Base-by-base conservation (phyloP, 192 early-diverging fungal genomes). In the Coemansia sp. region DNA sequence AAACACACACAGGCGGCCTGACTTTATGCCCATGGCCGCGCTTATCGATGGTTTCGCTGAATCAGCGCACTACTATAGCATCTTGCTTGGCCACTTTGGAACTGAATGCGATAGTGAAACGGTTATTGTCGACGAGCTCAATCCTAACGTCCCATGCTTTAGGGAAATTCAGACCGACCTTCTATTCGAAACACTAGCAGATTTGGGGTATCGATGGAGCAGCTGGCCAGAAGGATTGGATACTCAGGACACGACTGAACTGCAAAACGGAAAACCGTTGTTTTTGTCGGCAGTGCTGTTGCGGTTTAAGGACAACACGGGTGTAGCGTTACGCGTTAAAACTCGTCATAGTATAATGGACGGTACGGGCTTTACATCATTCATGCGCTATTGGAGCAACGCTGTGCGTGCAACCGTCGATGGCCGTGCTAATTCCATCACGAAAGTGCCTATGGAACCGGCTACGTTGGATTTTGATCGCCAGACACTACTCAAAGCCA, bases 281-380 rank as follows among this genome's bases (percentile, higher is more conserved):
- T 29, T 63, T 11, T 44, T 63, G 2, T 63, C 62, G 23, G 53
- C 54, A 30, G 30, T 63, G 14, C 41, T 63, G 1, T 25, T 63
- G 20, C 62, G 62, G 13, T 63, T 63, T 63, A 7, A 13, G 4
- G 40, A 45, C 28, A 63, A 63, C 53, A 63, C 34, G 17, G 62
- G 62, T 5, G 52, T 55, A 30, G 52, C 62, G 29, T 30, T 63
- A 47, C 62, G 62, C 13, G 53, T 63, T 10, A 63, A 55, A 13
- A 25, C 50, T 2, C 62, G 62, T 19, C 62, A 63, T 23, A 63
- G 62, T 41, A 41, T 63, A 52, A 34, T 63, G 40, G 62, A 63
- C 22, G 62, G 62, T 4, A 20, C 41, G 37, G 62, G 62, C 42
- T 63, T 63, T 31, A 63, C 62, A 40, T 55, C 40, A 11, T 63